Percentiles rank a stretch among this genome's conserved stretches.
Conservation (phyloP, 345 rosid species). For the Clausena lansium region DNA sequence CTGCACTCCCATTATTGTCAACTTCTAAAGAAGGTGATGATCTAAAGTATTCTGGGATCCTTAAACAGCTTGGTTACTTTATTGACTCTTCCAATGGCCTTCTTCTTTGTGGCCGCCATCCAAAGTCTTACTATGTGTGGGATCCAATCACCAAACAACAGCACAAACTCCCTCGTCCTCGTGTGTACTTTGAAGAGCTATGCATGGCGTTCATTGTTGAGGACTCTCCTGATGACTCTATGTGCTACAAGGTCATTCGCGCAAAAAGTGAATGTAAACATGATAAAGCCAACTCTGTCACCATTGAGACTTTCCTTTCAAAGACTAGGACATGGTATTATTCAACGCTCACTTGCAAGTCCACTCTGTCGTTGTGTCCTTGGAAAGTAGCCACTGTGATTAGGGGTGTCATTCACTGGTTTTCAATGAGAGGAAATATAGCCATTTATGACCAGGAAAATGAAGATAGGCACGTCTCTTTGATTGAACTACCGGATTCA, state of each 20-base stretch:
- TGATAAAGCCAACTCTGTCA: conserved; percentile 30
- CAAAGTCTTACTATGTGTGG: conserved; percentile 60
- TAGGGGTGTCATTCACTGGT: conserved; percentile 49
- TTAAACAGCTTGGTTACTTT: conserved; percentile 56
- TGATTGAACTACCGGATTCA: conserved; percentile 48
- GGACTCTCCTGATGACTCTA: conserved; percentile 32
- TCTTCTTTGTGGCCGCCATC: conserved; percentile 71
- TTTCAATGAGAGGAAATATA: conserved; percentile 41
- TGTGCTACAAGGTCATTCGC: conserved; percentile 50
- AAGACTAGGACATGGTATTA: conserved; percentile 54
- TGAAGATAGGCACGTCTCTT: conserved; percentile 35
- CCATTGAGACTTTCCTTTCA: conserved; percentile 50
- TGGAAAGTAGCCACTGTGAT: conserved; percentile 56
- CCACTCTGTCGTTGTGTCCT: conserved; percentile 42
- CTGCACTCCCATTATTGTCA: conserved; percentile 52
- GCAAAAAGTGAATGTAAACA: conserved; percentile 48
- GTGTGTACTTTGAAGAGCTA: conserved; percentile 52
- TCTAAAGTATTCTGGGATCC: conserved; percentile 39
- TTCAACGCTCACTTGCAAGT: conserved; percentile 42
- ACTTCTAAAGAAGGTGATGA: conserved; percentile 59
- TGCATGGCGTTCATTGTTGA: conserved; percentile 60
- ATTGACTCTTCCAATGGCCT: conserved; percentile 59
- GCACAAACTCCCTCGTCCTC: conserved; percentile 47
- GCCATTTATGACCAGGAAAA: conserved; percentile 45
- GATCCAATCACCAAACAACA: conserved; percentile 36